Base-by-base conservation (phyloP, 495 filamentous ascomycete genomes). In the Penicillium steckii region DNA sequence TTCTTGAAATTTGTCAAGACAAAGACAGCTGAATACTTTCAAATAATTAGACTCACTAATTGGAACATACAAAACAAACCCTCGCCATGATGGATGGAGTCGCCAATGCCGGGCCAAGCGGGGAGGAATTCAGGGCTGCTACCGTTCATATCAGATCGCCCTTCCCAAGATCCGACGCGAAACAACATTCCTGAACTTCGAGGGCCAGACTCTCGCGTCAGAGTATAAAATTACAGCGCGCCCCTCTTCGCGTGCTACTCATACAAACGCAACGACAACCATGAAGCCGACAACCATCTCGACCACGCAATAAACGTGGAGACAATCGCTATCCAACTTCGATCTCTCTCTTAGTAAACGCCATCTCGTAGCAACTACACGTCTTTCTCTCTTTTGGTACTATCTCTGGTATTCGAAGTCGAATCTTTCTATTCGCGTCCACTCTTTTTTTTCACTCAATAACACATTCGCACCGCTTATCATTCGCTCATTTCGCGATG, bases 71-170 rank as follows among this genome's bases (percentile, higher is more conserved):
- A n/a, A n/a, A n/a, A n/a, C n/a, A n/a, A n/a, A n/a, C n/a, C n/a
- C n/a, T n/a, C n/a, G n/a, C n/a, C n/a, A n/a, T n/a, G n/a, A n/a
- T n/a, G n/a, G n/a, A n/a, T n/a, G n/a, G n/a, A 5, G 21, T 17
- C 2, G 21, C 4, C 8, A 30, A 43, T 33, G 26, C 13, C 35
- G 12, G 25, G 56, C 55, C 53, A 57, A 57, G 46, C 26, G 29
- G 38, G 35, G 25, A 30, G 63, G 63, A 66, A 66, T 66, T 61
- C 60, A 54, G 54, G 63, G 57, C 57, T 56, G 47, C 57, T 61
- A 61, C 61, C 15, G 57, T 56, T 47, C 57, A 55, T 45, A 50
- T 49, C 27, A 35, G 26, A 42, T 41, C 27, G 23, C 56, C 55
- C 55, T 64, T 50, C 29, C n/a, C 17, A n/a, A 49, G 47, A 46